Evolutionary conservation across 2,329 filamentous ascomycete genomes (phyloP), one percentile per base, ranked within the genome.

Genomic region (Calonectria henricotiae): DNA sequence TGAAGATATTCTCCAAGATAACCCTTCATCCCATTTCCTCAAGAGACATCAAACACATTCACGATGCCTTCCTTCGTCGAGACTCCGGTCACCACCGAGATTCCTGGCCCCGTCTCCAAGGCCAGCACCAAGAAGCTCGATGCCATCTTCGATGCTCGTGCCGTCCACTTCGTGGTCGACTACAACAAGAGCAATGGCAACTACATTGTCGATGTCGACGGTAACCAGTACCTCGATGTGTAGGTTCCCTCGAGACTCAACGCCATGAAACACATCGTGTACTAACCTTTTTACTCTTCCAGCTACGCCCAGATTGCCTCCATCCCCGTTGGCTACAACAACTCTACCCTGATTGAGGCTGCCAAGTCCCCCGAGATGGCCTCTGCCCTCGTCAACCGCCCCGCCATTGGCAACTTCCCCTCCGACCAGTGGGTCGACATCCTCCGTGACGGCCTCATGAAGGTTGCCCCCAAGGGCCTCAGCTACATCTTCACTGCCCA

Each of bases 261-360:
- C 5, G n/a, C 11, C 15, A 37, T 1, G 23, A 25, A 12, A 25
- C n/a, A 15, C 55, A 41, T 17, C 7, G 13, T 30, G 17, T 27
- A 20, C 62, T 47, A 66, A 69, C 70, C 46, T 49, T 41, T 30
- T n/a, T 9, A n/a, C 35, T 3, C 27, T 44, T 46, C 32, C 72
- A 90, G 89, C 67, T 94, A 94, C 82, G 91, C 93, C 62, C 93
- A 95, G 83, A 95, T 96, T 79, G 93, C 93, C 69, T 95, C 93
- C 27, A 95, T 96, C 76, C 92, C 93, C 11, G 90, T 96, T 60
- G 93, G 93, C 72, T 95, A 96, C 88, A 95, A 92, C 87, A 95
- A 95, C 82, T 87, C 91, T 12, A 83, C 88, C 62, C 88, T 96
- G 71, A 85, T 90, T 73, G 84, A 88, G 74, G 91, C 91, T 43